These are phyloP conservation scores for Nematocida homosporus DNA, from an alignment of 371 early-diverging fungal genomes.

Conservation along the genomic window DNA sequence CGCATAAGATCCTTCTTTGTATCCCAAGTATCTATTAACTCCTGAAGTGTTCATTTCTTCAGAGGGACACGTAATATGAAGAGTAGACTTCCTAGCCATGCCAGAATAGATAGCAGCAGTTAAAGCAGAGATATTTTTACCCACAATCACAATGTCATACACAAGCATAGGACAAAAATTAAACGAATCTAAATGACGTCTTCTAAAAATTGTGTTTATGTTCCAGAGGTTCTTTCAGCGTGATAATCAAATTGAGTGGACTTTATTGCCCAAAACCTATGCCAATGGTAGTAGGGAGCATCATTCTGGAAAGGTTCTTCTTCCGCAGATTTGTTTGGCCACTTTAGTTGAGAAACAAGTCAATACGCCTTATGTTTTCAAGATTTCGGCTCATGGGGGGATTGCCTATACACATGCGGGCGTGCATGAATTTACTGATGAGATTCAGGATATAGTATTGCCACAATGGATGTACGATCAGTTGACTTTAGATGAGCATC, in stretches of 20 bases:
- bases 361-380: slow-evolving; percentile 67
- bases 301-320: slow-evolving; percentile 66
- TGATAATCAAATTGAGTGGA: slow-evolving; percentile 59
- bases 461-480: slow-evolving; percentile 97
- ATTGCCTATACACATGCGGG: slow-evolving; percentile 77
- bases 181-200: slow-evolving; percentile 36
- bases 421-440: slow-evolving; percentile 94
- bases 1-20: slow-evolving; percentile 10
- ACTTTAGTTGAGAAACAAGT: slow-evolving; percentile 62
- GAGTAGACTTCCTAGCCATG: slow-evolving; percentile 36
- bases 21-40: slow-evolving; percentile 42
- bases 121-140: slow-evolving; percentile 45
- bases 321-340: slow-evolving; percentile 63
- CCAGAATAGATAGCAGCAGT: slow-evolving; percentile 48
- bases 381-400: slow-evolving; percentile 61
- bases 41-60: slow-evolving; percentile 5
- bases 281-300: slow-evolving; percentile 56
- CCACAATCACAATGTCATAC: slow-evolving; percentile 48
- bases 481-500: slow-evolving; percentile 72
- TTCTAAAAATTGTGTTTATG: slow-evolving; percentile 33
- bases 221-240: slow-evolving; percentile 12
- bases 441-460: slow-evolving; percentile 84
- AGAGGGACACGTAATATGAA: slow-evolving; percentile 21
- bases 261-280: slow-evolving; percentile 60
- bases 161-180: slow-evolving; percentile 30